phyloP scores from a whole-genome alignment of 1,139 yeast genomes.

The Saccharomyces hybrid region DNA sequence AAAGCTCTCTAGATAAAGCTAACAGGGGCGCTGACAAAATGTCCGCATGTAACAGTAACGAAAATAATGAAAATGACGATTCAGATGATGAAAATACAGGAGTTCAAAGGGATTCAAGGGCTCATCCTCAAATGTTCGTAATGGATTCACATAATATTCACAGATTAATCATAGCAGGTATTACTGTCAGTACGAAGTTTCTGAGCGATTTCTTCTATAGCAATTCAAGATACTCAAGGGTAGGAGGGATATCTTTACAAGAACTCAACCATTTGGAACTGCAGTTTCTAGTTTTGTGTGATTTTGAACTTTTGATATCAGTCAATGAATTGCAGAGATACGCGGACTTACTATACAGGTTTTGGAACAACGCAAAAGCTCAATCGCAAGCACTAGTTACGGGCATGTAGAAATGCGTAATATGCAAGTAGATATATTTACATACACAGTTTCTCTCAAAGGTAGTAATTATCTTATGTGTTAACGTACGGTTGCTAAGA shows the following conservation, averaged over 20 bases:
- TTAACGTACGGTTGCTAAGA: not conserved
- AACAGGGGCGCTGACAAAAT: not conserved
- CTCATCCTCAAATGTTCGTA: conserved; percentile 47
- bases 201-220: conserved; percentile 95
- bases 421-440: not conserved
- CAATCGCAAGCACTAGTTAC: not conserved
- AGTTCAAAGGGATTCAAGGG: not conserved
- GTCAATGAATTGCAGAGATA: conserved; percentile 87
- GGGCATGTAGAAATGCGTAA: not conserved
- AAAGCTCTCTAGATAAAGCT: not conserved
- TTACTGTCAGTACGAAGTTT: conserved; percentile 92
- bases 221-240: conserved; percentile 92
- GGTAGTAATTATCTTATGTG: not conserved
- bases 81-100: not conserved
- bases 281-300: conserved; percentile 77
- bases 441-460: not conserved
- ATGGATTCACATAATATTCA: conserved; percentile 96
- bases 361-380: conserved; percentile 47
- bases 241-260: conserved; percentile 92
- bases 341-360: conserved; percentile 76
- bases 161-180: conserved; percentile 89
- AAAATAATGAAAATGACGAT: not conserved
- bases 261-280: conserved; percentile 89
- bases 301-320: conserved; percentile 79
- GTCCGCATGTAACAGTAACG: not conserved